phyloP scores from a whole-genome alignment of 768 basidiomycete species.

The Pulveroboletus sp. region DNA sequence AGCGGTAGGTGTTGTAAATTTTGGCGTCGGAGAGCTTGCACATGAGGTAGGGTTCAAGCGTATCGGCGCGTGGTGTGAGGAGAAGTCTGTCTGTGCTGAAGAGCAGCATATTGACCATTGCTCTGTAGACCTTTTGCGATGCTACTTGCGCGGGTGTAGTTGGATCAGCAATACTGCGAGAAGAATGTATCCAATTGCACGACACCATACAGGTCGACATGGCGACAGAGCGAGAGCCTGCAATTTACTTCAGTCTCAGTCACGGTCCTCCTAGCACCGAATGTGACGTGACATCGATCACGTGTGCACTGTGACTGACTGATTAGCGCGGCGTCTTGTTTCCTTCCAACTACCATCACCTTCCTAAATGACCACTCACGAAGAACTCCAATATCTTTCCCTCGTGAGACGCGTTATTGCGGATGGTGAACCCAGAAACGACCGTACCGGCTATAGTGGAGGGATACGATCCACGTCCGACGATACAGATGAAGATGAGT shows the following conservation, averaged over 20 bases:
- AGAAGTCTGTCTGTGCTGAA: conserved; percentile 25
- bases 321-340: conserved; percentile 4
- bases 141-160: neutral
- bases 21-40: conserved; percentile 17
- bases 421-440: conserved; percentile 72
- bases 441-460: conserved; percentile 87
- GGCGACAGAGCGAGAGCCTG: conserved; percentile 8
- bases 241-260: neutral
- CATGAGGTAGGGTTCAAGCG: conserved; percentile 22
- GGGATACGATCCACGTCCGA: conserved; percentile 78
- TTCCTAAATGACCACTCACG: conserved; percentile 40
- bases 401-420: conserved; percentile 75
- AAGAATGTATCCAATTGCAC: conserved; percentile 1
- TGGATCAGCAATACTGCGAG: neutral
- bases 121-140: conserved; percentile 16
- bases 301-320: conserved; percentile 6
- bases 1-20: conserved; percentile 28
- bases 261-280: neutral
- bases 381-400: conserved; percentile 85
- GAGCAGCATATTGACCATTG: conserved; percentile 25
- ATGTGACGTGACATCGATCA: conserved; percentile 16
- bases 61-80: conserved; percentile 15
- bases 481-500: conserved; percentile 96
- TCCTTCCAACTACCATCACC: conserved; percentile 5
- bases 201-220: neutral